These are phyloP conservation scores for Populus tremula DNA, from an alignment of 345 rosid species.

Conservation along the genomic window DNA sequence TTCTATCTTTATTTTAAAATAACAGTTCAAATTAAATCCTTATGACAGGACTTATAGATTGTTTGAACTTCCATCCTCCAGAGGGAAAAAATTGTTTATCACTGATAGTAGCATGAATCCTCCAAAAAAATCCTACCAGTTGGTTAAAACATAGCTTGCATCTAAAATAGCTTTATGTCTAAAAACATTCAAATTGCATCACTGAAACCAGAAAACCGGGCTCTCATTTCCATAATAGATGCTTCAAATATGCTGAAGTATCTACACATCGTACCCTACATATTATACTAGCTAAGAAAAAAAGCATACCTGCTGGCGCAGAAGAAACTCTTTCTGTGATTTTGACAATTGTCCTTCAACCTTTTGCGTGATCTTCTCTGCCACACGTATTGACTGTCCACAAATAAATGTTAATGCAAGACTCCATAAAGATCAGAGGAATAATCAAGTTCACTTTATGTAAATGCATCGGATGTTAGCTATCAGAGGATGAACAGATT, in stretches of 20 bases:
- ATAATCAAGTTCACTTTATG: conserved; percentile 12
- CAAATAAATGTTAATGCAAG: conserved; percentile 29
- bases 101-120: neutral
- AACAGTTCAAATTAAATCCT: neutral
- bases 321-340: conserved; percentile 97
- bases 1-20: neutral
- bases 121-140: neutral
- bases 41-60: neutral
- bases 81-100: neutral
- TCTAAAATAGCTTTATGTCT: neutral
- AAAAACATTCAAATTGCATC: neutral
- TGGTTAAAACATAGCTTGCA: neutral
- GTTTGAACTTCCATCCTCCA: neutral
- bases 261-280: neutral
- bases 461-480: conserved; percentile 3
- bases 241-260: neutral
- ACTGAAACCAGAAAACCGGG: neutral
- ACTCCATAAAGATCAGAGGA: conserved; percentile 24
- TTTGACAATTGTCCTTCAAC: conserved; percentile 98
- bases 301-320: conserved; percentile 92
- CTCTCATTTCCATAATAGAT: neutral
- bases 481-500: conserved; percentile 22
- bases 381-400: conserved; percentile 96
- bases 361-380: conserved; percentile 97
- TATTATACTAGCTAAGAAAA: neutral